Conservation (phyloP, 176 grass and related monocot species). For the Leersia perrieri region DNA sequence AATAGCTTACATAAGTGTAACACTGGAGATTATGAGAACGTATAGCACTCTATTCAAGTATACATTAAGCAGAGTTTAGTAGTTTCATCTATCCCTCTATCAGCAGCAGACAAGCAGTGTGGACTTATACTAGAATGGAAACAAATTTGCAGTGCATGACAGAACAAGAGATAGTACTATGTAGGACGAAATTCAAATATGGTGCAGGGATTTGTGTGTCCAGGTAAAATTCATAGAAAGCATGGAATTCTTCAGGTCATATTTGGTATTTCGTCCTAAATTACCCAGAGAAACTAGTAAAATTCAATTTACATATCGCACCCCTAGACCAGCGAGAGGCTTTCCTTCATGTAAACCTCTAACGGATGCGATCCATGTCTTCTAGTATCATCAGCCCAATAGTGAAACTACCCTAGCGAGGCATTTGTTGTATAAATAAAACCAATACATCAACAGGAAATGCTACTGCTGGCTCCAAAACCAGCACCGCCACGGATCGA, state of each 20-base stretch:
- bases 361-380: not conserved
- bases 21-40: not conserved
- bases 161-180: not conserved
- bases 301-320: not conserved
- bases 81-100: not conserved
- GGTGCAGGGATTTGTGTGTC: not conserved
- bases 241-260: not conserved
- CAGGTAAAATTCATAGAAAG: not conserved
- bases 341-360: not conserved
- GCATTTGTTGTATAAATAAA: conserved; percentile 3
- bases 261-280: too few relatives aligned
- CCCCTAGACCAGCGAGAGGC: too few relatives aligned
- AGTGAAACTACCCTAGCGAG: not conserved
- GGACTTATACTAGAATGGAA: not conserved
- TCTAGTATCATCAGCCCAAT: not conserved
- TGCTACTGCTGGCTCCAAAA: not conserved
- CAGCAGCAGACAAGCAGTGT: not conserved
- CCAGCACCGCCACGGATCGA: not conserved
- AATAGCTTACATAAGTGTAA: not conserved
- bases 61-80: not conserved
- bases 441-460: not conserved
- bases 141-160: too few relatives aligned
- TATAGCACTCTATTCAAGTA: not conserved
- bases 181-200: not conserved
- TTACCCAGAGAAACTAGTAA: too few relatives aligned